Evolutionary conservation across 495 filamentous ascomycete genomes (phyloP).

Genomic region (Tuber aestivum): DNA sequence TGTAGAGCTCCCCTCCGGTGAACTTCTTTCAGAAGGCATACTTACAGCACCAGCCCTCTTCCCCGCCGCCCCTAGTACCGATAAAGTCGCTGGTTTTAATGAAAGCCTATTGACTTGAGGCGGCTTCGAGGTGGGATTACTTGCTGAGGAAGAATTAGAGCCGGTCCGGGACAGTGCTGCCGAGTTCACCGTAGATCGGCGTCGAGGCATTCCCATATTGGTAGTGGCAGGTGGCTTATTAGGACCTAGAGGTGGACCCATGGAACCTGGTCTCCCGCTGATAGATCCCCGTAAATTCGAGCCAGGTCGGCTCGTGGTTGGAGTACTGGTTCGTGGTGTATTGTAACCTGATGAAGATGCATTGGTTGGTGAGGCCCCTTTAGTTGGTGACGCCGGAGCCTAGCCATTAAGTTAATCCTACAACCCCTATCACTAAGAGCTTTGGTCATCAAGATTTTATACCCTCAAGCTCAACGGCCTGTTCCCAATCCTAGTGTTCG

Average conservation of each 20-base stretch:
- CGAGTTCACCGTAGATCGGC: slow-evolving; percentile 32
- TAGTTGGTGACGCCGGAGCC: slow-evolving; percentile 20
- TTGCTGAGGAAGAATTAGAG: slow-evolving; percentile 29
- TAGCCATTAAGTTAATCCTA: slow-evolving; percentile 8
- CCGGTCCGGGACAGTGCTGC: slow-evolving; percentile 30
- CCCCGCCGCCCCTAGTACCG: slow-evolving; percentile 13
- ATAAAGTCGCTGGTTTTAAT: slow-evolving; percentile 33
- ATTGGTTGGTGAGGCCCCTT: slow-evolving; percentile 49
- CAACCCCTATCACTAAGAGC: background rate
- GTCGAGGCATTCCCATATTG: slow-evolving; percentile 19
- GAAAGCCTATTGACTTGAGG: slow-evolving; percentile 20
- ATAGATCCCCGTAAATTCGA: slow-evolving; percentile 3
- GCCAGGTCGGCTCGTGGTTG: slow-evolving; percentile 45
- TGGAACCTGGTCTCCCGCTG: slow-evolving; percentile 53
- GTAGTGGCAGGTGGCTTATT: slow-evolving; percentile 32
- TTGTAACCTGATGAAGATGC: slow-evolving; percentile 53
- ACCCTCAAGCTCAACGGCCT: slow-evolving; percentile 38
- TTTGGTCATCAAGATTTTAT: slow-evolving; percentile 9
- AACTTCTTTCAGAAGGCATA: slow-evolving; percentile 28
- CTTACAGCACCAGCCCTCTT: slow-evolving; percentile 26
- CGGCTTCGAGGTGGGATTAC: slow-evolving; percentile 16
- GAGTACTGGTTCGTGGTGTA: slow-evolving; percentile 57
- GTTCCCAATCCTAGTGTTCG: slow-evolving; percentile 17
- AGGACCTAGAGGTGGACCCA: slow-evolving; percentile 57
- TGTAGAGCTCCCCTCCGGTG: slow-evolving; percentile 23